Percentiles rank a stretch among this genome's conserved stretches.
Conservation (phyloP, 2,329 filamentous ascomycete genomes). For the Xylaria arbuscula region DNA sequence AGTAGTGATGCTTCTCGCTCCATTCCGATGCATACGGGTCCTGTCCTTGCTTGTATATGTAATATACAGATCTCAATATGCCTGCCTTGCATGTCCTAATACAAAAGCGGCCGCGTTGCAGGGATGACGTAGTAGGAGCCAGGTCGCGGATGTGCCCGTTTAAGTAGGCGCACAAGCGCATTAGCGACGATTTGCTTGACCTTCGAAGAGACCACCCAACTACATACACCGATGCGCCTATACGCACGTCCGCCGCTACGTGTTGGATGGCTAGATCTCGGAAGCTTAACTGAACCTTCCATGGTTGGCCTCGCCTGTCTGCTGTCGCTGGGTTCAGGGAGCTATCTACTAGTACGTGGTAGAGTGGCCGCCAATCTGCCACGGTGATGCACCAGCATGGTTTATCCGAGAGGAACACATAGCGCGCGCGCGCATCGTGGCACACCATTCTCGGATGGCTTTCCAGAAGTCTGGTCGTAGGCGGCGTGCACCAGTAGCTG, state of each 20-base stretch:
- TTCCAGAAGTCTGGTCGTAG: slow-evolving; percentile 43
- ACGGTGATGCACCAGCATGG: slow-evolving; percentile 39
- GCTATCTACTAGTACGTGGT: neutral
- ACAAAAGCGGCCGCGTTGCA: slow-evolving; percentile 32
- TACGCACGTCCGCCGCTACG: neutral
- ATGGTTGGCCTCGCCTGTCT: slow-evolving; percentile 13
- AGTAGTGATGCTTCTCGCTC: slow-evolving; percentile 31
- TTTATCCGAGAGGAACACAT: slow-evolving; percentile 42
- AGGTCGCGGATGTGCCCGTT: slow-evolving; percentile 24
- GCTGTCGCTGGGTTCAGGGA: slow-evolving; percentile 8
- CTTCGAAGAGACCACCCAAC: slow-evolving; percentile 7
- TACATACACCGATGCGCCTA: slow-evolving; percentile 28
- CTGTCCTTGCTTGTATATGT: slow-evolving; percentile 29
- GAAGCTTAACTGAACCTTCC: slow-evolving; percentile 35
- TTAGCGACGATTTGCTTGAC: slow-evolving; percentile 28
- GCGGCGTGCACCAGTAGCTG: slow-evolving; percentile 37
- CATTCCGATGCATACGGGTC: slow-evolving; percentile 36
- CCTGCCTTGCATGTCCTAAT: slow-evolving; percentile 23
- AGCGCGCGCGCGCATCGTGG: slow-evolving; percentile 33
- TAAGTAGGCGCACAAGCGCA: slow-evolving; percentile 30
- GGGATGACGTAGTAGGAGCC: slow-evolving; percentile 42
- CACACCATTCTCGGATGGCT: slow-evolving; percentile 47
- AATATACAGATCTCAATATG: slow-evolving; percentile 19
- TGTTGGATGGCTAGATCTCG: slow-evolving; percentile 36
- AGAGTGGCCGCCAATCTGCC: slow-evolving; percentile 32